A percentile compares a stretch with the other conserved stretches of the same genome.
phyloP scores from a whole-genome alignment of 148 eudicot genomes.

The Limonium bicolor region DNA sequence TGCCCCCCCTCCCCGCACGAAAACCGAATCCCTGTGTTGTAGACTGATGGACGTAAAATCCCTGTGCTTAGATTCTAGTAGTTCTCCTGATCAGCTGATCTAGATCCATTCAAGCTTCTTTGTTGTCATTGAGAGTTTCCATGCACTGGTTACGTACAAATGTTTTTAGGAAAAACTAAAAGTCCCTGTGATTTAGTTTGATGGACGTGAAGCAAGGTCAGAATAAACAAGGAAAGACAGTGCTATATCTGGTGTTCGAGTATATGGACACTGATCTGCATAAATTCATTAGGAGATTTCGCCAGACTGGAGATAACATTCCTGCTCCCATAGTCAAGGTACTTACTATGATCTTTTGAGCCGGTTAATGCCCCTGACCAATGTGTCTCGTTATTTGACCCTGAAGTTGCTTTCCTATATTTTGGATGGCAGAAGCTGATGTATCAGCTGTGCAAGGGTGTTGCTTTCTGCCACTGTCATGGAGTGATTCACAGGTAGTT shows the following conservation, averaged over 20 bases:
- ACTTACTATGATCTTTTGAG: background rate
- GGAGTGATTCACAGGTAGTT: conserved; percentile 89
- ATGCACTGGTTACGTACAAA: too few species aligned
- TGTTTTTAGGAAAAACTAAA: too few species aligned
- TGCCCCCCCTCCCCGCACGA: too few species aligned
- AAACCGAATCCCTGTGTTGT: too few species aligned
- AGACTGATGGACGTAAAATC: too few species aligned
- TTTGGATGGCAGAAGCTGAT: conserved; percentile 48
- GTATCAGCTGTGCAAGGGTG: conserved; percentile 93
- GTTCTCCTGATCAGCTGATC: background rate
- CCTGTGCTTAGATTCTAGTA: background rate
- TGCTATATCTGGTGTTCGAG: conserved; percentile 84
- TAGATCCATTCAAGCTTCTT: background rate
- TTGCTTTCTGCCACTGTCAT: conserved; percentile 87
- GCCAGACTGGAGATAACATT: conserved; percentile 34
- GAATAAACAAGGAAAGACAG: conserved; percentile 85
- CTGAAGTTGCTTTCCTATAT: background rate
- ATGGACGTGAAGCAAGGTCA: conserved; percentile 87
- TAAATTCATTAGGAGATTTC: conserved; percentile 62
- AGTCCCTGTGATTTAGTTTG: conserved; percentile 47
- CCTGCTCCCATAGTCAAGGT: conserved; percentile 58
- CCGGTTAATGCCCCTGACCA: conserved; percentile 22
- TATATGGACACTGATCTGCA: conserved; percentile 90
- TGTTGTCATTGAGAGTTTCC: background rate
- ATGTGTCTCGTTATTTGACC: conserved; percentile 15